Evolutionary conservation across 1,284 basidiomycete genomes (phyloP).

Genomic region (Sphagnurus paluster): DNA sequence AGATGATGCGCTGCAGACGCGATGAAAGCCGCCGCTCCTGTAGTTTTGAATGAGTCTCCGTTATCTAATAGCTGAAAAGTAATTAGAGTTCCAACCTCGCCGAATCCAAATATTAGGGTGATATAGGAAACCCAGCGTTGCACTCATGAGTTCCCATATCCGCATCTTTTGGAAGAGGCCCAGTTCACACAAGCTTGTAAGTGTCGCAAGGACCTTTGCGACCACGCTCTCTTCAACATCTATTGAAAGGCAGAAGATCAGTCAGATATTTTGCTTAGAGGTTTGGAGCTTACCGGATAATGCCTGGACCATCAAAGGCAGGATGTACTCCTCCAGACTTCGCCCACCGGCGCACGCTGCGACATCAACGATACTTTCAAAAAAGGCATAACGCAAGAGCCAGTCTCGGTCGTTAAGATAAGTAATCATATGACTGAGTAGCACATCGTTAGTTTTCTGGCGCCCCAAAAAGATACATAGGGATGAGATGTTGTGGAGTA

Average conservation of each 20-base stretch:
- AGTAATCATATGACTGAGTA: conserved; percentile 97
- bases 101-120: conserved; percentile 98
- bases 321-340: conserved; percentile 85
- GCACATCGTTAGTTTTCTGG: conserved; percentile 91
- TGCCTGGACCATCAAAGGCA: conserved; percentile 94
- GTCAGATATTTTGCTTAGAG: conserved; percentile 2
- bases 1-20: conserved; percentile 81
- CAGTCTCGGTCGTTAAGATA: conserved; percentile 97
- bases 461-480: conserved; percentile 93
- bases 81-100: conserved; percentile 58
- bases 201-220: conserved; percentile 80
- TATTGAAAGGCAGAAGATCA: conserved; percentile 29
- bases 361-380: conserved; percentile 94
- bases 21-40: conserved; percentile 86
- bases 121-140: conserved; percentile 85
- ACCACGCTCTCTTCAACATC: conserved; percentile 96
- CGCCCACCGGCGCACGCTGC: conserved; percentile 88
- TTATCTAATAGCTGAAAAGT: too few species aligned
- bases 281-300: conserved; percentile 62
- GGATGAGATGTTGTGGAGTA: conserved; percentile 80
- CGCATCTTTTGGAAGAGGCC: conserved; percentile 88
- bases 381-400: conserved; percentile 89
- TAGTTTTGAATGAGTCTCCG: too few species aligned
- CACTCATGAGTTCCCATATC: conserved; percentile 93
- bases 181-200: conserved; percentile 85